Conservation (phyloP, 768 basidiomycete genomes). For the Xerocomellus chrysenteron region DNA sequence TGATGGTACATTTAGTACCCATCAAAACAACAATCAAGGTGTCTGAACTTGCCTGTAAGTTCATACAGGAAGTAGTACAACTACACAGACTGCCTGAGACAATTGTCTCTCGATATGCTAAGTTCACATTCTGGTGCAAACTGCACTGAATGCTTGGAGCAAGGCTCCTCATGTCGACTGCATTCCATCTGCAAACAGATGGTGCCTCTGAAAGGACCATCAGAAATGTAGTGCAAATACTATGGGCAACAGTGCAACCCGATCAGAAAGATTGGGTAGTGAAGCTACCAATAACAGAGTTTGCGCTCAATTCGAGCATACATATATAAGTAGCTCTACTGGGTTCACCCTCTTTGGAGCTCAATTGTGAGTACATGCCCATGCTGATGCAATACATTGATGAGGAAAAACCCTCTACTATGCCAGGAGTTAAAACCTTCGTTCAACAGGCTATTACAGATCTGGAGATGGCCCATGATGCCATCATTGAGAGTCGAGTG, state of each 20-base stretch:
- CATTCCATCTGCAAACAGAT: constrained; percentile 7
- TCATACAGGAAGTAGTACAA: too few species aligned
- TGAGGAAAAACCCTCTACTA: background rate
- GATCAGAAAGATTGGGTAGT: constrained; percentile 24
- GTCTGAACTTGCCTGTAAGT: too few species aligned
- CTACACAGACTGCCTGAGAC: too few species aligned
- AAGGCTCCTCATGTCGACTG: background rate
- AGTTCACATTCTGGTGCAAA: constrained; percentile 28
- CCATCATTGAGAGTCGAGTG: too few species aligned
- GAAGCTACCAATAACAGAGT: constrained; percentile 1
- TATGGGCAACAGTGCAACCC: background rate
- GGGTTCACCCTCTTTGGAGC: background rate
- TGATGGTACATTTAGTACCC: too few species aligned
- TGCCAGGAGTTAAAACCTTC: too few species aligned
- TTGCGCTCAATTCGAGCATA: constrained; percentile 3
- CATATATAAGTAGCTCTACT: background rate
- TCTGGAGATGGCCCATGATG: too few species aligned
- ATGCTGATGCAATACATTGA: background rate
- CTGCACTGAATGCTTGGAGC: constrained; percentile 10
- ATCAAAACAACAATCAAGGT: too few species aligned
- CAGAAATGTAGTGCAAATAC: constrained; percentile 1
- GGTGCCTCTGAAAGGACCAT: constrained; percentile 15
- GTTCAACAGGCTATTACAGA: too few species aligned
- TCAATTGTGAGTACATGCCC: background rate
- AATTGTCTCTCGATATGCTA: constrained; percentile 22